phyloP scores from a whole-genome alignment of 2,329 filamentous ascomycete species.

The Pseudogymnoascus sp. region DNA sequence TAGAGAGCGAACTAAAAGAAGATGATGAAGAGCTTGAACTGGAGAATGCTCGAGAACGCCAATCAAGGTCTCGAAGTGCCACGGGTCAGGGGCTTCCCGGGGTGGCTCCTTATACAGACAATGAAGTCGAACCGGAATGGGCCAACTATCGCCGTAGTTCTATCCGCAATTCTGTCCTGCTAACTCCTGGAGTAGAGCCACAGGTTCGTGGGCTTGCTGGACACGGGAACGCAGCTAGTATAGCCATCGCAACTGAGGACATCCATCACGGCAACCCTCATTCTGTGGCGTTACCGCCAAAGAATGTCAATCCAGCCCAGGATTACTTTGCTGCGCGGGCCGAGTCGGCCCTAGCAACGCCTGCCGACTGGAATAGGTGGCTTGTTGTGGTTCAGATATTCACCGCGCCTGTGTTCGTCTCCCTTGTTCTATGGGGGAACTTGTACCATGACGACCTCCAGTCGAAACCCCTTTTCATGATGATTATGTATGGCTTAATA shows the following conservation, averaged over 20 bases:
- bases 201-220: slow-evolving; percentile 19
- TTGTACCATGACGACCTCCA: slow-evolving; percentile 49
- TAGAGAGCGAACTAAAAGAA: slow-evolving; percentile 58
- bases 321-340: not conserved
- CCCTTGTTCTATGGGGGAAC: slow-evolving; percentile 67
- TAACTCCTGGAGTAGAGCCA: not conserved
- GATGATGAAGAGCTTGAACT: slow-evolving; percentile 28
- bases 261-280: slow-evolving; percentile 20
- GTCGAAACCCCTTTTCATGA: slow-evolving; percentile 41
- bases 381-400: slow-evolving; percentile 78
- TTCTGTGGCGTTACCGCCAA: slow-evolving; percentile 12
- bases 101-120: not conserved
- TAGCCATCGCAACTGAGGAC: slow-evolving; percentile 25
- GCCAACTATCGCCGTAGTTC: slow-evolving; percentile 3
- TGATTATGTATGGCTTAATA: slow-evolving; percentile 57
- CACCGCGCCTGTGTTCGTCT: slow-evolving; percentile 75
- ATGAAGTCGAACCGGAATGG: not conserved
- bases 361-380: slow-evolving; percentile 74
- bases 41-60: not conserved
- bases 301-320: slow-evolving; percentile 11
- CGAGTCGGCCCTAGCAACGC: slow-evolving; percentile 8
- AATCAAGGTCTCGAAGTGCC: not conserved
- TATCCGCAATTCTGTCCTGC: not conserved
- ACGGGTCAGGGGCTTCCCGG: not conserved
- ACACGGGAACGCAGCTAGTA: slow-evolving; percentile 27